phyloP scores from a whole-genome alignment of 1,284 basidiomycete genomes.

The Fomitopsis palustris region DNA sequence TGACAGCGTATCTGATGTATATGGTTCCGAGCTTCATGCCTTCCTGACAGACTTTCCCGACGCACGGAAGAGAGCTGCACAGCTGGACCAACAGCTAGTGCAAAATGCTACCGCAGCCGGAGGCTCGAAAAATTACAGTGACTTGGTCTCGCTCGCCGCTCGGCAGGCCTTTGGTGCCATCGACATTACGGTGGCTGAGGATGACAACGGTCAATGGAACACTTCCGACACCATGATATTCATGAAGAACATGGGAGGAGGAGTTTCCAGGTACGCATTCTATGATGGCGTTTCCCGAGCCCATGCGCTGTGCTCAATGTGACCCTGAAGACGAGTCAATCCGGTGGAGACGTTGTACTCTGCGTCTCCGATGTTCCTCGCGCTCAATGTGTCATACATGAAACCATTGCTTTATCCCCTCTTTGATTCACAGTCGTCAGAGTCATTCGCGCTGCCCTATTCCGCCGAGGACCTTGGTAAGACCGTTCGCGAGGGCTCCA shows the following conservation, averaged over 20 bases:
- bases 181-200: conserved; percentile 33
- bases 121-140: conserved; percentile 32
- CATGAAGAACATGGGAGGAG: conserved; percentile 34
- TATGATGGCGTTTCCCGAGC: neutral
- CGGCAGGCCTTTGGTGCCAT: conserved; percentile 39
- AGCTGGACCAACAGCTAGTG: conserved; percentile 24
- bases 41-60: conserved; percentile 23
- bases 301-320: neutral
- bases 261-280: conserved; percentile 4
- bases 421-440: conserved; percentile 35
- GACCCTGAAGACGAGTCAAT: conserved; percentile 29
- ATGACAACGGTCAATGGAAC: conserved; percentile 31
- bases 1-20: neutral
- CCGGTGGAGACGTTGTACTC: conserved; percentile 48
- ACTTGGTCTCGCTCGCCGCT: conserved; percentile 37
- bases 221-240: conserved; percentile 41
- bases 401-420: conserved; percentile 42
- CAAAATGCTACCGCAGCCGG: conserved; percentile 12
- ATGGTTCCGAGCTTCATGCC: conserved; percentile 1
- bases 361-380: conserved; percentile 43
- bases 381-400: conserved; percentile 40
- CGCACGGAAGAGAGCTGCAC: conserved; percentile 16
- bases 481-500: neutral
- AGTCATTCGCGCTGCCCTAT: conserved; percentile 24
- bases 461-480: conserved; percentile 42